Base-by-base conservation (phyloP, 768 basidiomycete genomes). In the Crassisporium funariophilum region DNA sequence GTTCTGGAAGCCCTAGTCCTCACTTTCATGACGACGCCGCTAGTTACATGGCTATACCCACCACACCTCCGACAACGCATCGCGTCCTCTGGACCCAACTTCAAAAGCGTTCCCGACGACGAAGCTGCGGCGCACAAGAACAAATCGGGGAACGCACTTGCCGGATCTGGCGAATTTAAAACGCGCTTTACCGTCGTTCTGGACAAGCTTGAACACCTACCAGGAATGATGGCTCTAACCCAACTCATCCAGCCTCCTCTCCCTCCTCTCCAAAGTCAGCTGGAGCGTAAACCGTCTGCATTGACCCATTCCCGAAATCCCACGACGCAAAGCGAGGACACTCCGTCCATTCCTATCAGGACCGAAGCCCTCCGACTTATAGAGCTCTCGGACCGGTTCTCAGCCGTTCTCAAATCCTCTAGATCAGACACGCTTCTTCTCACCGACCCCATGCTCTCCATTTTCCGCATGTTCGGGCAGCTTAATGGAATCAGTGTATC, bases 171-270 rank as follows among this genome's bases (percentile, higher is more conserved):
- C 8, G 66, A 55, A 5, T 55, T 69, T 65, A 86, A 78, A 40
- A 75, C 73, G 2, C 77, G 83, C 7, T 90, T 95, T 68, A 86
- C 88, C 0, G 81, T 98, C 49, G 83, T 98, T 13, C 77, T 98
- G 13, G 93, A 95, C 63, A 91, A 85, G 62, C 71, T 95, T 38
- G 95, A 97, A 57, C 90, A 94, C 61, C 63, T 98, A 1, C 86
- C 94, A 0, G 81, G 88, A 7, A 84, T 91, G 67, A 95, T 99
- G 92, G 81, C 90, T 0, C 71, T 99, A 44, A 82, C 89, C 0
- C 88, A 95, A 59, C 81, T 98, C 45, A 72, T 98, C 33, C 84
- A 84, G 38, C 70, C 73, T 2, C 35, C 66, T 10, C 31, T 58
- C 6, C 39, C 56, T 25, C 37, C 35, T 31, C 15, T 37, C 8